Evolutionary conservation across 2,329 filamentous ascomycete species (phyloP).

Genomic region (Ophiostoma ulmi): DNA sequence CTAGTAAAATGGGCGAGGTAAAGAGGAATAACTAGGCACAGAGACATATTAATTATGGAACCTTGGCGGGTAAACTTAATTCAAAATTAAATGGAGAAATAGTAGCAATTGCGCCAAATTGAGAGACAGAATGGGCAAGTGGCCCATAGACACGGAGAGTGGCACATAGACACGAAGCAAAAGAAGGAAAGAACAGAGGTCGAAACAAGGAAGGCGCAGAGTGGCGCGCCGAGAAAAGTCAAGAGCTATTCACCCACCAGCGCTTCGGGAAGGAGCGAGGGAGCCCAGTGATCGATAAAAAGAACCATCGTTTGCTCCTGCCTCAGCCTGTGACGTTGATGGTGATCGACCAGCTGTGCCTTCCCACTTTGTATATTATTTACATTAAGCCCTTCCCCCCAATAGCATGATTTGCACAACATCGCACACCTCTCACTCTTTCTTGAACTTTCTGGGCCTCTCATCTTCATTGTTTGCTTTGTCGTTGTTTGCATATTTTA

Average conservation of each 20-base stretch:
- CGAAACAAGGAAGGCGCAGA: slow-evolving; percentile 13
- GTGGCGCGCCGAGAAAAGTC: slow-evolving; percentile 4
- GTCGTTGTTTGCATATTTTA: not conserved
- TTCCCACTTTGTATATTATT: not conserved
- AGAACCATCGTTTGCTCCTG: not conserved
- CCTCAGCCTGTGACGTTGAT: not conserved
- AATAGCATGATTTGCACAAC: not conserved
- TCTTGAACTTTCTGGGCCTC: not conserved
- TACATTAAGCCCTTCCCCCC: not conserved
- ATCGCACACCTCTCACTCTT: not conserved
- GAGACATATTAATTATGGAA: not conserved
- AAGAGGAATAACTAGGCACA: slow-evolving; percentile 1
- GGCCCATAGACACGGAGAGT: not conserved
- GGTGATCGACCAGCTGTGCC: slow-evolving; percentile 4
- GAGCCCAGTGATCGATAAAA: not conserved
- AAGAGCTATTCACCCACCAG: not conserved
- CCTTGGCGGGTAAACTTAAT: not conserved
- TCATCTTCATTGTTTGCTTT: not conserved
- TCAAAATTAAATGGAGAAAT: slow-evolving; percentile 2
- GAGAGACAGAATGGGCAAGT: not conserved
- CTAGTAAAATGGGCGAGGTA: not conserved
- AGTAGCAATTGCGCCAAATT: not conserved
- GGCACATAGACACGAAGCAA: not conserved
- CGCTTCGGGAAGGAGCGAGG: slow-evolving; percentile 4
- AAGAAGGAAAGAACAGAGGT: not conserved